phyloP scores from a whole-genome alignment of 2,329 filamentous ascomycete genomes.

The Cryphonectria japonica region DNA sequence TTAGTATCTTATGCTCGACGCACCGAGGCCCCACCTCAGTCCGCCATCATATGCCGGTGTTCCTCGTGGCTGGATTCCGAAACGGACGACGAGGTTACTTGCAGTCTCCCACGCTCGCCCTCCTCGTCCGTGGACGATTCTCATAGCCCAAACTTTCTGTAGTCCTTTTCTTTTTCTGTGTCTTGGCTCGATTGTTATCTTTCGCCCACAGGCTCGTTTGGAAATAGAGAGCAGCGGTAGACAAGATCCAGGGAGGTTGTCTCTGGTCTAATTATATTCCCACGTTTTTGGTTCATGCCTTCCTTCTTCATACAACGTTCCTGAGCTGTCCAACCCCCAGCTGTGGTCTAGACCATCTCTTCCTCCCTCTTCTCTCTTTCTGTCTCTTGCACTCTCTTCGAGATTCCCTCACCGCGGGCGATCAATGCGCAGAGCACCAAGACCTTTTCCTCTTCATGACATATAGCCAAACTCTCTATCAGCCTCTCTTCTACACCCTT shows the following conservation, averaged over 20 bases:
- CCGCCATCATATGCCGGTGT: slow-evolving; percentile 10
- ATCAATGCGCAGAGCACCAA: neutral
- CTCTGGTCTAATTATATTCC: neutral
- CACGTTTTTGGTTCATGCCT: neutral
- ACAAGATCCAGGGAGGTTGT: neutral
- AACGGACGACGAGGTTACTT: slow-evolving; percentile 6
- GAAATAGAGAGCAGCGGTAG: neutral
- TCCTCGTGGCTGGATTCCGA: slow-evolving; percentile 9
- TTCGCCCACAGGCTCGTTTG: neutral
- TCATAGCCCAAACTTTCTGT: neutral
- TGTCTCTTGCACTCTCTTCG: neutral
- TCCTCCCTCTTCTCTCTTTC: neutral
- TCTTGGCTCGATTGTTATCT: neutral
- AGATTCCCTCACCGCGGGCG: neutral
- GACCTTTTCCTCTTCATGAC: neutral
- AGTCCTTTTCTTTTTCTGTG: neutral
- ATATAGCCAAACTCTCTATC: neutral
- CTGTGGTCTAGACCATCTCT: neutral
- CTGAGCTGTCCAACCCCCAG: neutral
- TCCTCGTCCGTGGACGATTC: neutral
- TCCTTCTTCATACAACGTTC: neutral
- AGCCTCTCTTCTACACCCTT: neutral
- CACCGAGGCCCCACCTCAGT: neutral
- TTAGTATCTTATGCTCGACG: neutral
- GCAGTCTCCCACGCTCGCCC: neutral